Conservation (phyloP, 345 rosid genomes). For the Tarenaya hassleriana region DNA sequence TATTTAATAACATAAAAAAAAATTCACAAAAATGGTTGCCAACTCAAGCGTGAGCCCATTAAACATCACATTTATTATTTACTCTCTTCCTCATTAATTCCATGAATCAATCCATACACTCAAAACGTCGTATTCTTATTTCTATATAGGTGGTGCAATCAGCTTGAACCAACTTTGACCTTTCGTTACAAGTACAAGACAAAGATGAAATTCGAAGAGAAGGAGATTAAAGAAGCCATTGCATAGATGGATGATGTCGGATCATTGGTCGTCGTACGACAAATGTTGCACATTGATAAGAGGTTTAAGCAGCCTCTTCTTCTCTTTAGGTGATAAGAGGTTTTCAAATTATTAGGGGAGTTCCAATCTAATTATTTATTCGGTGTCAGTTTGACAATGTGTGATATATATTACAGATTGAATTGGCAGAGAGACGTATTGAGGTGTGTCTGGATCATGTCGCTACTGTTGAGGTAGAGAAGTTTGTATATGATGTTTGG, state of each 20-base stretch:
- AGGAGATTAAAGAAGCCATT: slow-evolving; percentile 53
- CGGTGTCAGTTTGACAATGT: slow-evolving; percentile 13
- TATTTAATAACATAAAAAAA: too few relatives aligned
- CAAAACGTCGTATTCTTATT: too few relatives aligned
- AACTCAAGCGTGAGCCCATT: too few relatives aligned
- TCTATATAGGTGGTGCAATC: too few relatives aligned
- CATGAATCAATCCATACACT: too few relatives aligned
- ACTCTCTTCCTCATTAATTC: too few relatives aligned
- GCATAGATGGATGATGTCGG: slow-evolving; percentile 87
- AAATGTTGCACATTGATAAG: slow-evolving; percentile 78
- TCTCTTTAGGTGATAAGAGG: slow-evolving; percentile 57
- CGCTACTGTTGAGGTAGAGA: slow-evolving; percentile 59
- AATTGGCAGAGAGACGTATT: slow-evolving; percentile 89
- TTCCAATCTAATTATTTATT: background rate
- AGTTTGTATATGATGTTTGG: slow-evolving; percentile 94
- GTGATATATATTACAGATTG: slow-evolving; percentile 43
- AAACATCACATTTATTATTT: too few relatives aligned
- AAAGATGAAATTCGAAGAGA: slow-evolving; percentile 47
- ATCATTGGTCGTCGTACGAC: slow-evolving; percentile 76
- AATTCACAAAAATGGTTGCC: too few relatives aligned
- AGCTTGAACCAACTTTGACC: slow-evolving; percentile 70
- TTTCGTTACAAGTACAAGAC: slow-evolving; percentile 88
- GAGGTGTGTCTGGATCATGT: slow-evolving; percentile 62
- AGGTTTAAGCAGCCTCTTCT: slow-evolving; percentile 87
- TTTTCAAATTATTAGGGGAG: slow-evolving; percentile 1